Base-by-base conservation (phyloP, 495 filamentous ascomycete species). In the Baudoinia panamericana region DNA sequence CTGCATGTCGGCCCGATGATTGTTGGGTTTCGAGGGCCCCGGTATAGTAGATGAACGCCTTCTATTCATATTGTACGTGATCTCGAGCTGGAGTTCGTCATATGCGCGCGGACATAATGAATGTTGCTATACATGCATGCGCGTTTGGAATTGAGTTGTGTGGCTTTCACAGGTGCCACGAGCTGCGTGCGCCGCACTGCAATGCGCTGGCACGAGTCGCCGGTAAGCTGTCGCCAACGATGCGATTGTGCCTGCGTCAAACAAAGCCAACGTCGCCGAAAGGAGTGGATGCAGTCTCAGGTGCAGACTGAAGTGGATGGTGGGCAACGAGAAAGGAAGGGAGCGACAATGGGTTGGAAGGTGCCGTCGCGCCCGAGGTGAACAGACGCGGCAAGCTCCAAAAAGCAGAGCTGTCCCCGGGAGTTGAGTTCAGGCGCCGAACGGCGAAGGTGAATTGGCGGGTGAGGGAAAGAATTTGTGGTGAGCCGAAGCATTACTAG, bases 201-300 rank as follows among this genome's bases (percentile, higher is more conserved):
- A 30, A 27, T 41, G 44, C 20, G 44, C 31, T 47, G 44, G 44
- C 44, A 39, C 44, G 44, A 32, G 28, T 34, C 23, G 44, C 25
- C 1, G 27, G 29, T 31, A n/a, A n/a, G n/a, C n/a, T n/a, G n/a
- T n/a, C n/a, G n/a, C n/a, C n/a, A n/a, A n/a, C n/a, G n/a, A n/a
- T n/a, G n/a, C n/a, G n/a, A n/a, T n/a, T n/a, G n/a, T n/a, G n/a
- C n/a, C n/a, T n/a, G n/a, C n/a, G n/a, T n/a, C n/a, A n/a, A n/a
- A n/a, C n/a, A n/a, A n/a, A n/a, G n/a, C n/a, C n/a, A n/a, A n/a
- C n/a, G n/a, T n/a, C n/a, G n/a, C n/a, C n/a, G n/a, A n/a, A n/a
- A n/a, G n/a, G n/a, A n/a, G n/a, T n/a, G n/a, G n/a, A n/a, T n/a
- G n/a, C n/a, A n/a, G n/a, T n/a, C n/a, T n/a, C n/a, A n/a, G n/a